phyloP scores from a whole-genome alignment of 2,329 filamentous ascomycete genomes.

The Rutstroemia sp. region DNA sequence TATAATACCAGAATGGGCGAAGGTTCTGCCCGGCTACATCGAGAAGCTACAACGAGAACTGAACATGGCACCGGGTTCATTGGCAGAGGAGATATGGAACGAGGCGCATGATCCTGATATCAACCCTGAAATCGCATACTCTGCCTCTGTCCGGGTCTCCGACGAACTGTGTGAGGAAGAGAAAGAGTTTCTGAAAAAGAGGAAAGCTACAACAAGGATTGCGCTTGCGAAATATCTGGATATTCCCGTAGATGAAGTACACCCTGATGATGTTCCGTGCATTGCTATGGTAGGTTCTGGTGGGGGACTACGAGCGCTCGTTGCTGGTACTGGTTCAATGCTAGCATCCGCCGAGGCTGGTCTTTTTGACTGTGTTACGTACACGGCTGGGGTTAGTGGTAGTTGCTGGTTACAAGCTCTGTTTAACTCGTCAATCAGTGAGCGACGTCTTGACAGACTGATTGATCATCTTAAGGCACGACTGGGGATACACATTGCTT shows the following conservation, averaged over 20 bases:
- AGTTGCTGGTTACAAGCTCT: constrained; percentile 92
- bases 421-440: constrained; percentile 73
- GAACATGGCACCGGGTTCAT: constrained; percentile 76
- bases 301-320: constrained; percentile 80
- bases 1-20: constrained; percentile 79
- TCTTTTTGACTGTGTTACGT: constrained; percentile 88
- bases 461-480: constrained; percentile 82
- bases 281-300: constrained; percentile 95
- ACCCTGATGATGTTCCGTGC: constrained; percentile 84
- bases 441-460: constrained; percentile 58
- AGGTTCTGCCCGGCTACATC: constrained; percentile 65
- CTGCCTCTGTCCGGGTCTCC: constrained; percentile 76
- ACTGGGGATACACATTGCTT: constrained; percentile 83
- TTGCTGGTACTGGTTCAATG: constrained; percentile 84
- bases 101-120: constrained; percentile 78
- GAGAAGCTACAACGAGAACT: constrained; percentile 82
- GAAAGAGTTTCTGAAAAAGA: constrained; percentile 60
- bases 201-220: constrained; percentile 59
- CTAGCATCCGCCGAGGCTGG: constrained; percentile 79
- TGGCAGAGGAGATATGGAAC: constrained; percentile 89
- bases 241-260: constrained; percentile 70
- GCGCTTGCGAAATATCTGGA: constrained; percentile 78
- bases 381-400: constrained; percentile 91
- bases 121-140: constrained; percentile 81
- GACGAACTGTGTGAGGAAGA: constrained; percentile 78